Evolutionary conservation across 768 basidiomycete species (phyloP).

Genomic region (Harrya chromipes): DNA sequence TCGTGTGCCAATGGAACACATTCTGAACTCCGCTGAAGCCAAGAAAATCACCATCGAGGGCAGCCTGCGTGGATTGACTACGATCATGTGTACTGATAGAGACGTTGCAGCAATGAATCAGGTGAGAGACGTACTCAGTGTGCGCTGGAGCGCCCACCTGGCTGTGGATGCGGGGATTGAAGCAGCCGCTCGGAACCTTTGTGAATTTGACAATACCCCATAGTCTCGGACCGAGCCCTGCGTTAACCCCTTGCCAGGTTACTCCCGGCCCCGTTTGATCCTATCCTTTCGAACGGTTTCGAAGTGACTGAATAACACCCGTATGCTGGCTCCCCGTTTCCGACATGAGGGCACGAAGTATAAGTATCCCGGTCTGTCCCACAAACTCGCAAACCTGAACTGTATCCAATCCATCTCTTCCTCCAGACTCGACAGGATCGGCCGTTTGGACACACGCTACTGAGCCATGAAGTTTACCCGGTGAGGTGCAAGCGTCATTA

Average conservation of each 20-base stretch:
- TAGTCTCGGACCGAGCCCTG: not conserved
- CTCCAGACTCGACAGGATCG: not conserved
- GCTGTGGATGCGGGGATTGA: not conserved
- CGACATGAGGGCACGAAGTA: constrained; percentile 1
- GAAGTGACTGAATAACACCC: constrained; percentile 7
- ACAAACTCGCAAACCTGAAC: not conserved
- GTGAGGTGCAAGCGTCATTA: constrained; percentile 32
- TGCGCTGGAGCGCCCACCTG: too few species aligned
- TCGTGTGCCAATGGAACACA: constrained; percentile 46
- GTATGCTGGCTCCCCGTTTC: not conserved
- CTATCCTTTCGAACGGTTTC: constrained; percentile 9
- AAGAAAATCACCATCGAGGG: constrained; percentile 43
- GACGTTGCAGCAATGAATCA: not conserved
- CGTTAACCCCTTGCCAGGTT: not conserved
- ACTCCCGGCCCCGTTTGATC: constrained; percentile 1
- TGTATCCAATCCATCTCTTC: not conserved
- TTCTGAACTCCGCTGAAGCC: constrained; percentile 41
- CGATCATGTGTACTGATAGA: constrained; percentile 37
- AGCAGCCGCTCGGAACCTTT: not conserved
- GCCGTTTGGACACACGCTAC: not conserved
- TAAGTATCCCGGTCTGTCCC: constrained; percentile 13
- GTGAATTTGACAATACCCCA: not conserved
- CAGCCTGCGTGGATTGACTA: constrained; percentile 54
- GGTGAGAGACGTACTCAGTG: too few species aligned
- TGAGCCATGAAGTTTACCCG: constrained; percentile 56